Evolutionary conservation across 1,139 yeast species (phyloP), one percentile per base, ranked within the genome.

Genomic region (Spencermartinsiella ligniputridi): DNA sequence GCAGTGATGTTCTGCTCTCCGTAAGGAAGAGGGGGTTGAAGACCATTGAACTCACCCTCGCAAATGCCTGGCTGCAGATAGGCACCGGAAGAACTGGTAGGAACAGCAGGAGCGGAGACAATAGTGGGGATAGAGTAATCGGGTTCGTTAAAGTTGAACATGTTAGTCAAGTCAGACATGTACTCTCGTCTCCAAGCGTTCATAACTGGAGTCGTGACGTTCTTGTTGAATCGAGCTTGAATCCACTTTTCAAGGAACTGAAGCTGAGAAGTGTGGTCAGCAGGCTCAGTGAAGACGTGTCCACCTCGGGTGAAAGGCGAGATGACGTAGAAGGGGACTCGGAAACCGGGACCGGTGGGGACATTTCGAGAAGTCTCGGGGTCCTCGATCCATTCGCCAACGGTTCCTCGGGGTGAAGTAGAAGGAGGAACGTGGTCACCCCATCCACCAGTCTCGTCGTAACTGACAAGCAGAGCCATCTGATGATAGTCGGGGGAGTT

Each of bases 261-360:
- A 13, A 57, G 44, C 47, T 57, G 61, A 11, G 61, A 57, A 32
- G 46, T 53, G 46, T 57, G 61, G 40, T 57, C 61, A 12, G 54
- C 24, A 11, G 61, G 58, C 29, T 52, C 61, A 20, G 57, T 52
- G 41, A 50, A 57, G 4, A 57, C 60, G 5, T 51, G 25, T 5
- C 60, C 60, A 15, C 61, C 61, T 19, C 58, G 48, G 19, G 60
- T 51, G 52, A 52, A 57, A 5, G 61, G 61, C 12, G 60, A 56
- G 16, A 57, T 37, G 12, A 47, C 49, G 35, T 46, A 49, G 38
- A 57, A 48, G 3, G 61, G 61, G 19, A 57, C 54, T 40, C 61
- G 51, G 42, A 54, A 54, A 3, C 60, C 61, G 6, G 61, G 61
- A 2, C 61, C 60, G 11, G 56, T 52, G 8, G 61, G 61, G 22